Evolutionary conservation across 2,329 filamentous ascomycete genomes (phyloP), one percentile per base, ranked within the genome.

Genomic region (Chaetomium sp.): DNA sequence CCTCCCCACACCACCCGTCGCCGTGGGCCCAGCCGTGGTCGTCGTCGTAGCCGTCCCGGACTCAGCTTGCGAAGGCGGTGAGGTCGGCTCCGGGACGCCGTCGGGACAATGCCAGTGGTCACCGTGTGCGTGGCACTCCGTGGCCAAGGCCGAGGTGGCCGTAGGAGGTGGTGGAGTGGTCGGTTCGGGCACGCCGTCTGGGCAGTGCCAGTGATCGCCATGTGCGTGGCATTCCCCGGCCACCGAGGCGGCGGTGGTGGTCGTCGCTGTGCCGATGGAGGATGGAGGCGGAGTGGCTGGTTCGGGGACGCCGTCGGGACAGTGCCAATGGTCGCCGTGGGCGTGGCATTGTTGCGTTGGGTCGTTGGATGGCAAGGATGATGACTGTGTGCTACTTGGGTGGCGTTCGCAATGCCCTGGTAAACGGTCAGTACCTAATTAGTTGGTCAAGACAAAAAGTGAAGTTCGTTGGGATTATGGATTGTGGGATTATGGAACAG

Each of bases 321-420:
- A 45, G 34, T 53, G 37, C 53, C 53, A 46, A 41, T 42, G 46
- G 46, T 55, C 53, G 11, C 46, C 50, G 35, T 57, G 55, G 4
- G 51, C 50, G 7, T 40, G 46, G 12, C 54, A 56, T 32, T 52
- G 1, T 19, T 27, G 11, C 4, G 42, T 44, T 11, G 42, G 27
- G 42, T 19, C 10, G 42, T 10, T 27, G 8, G 9, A 10, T 4
- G 44, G 44, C 1, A 10, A 27, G 34, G 27, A 36, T 3, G 45
- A 40, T 12, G 45, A 34, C 12, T 49, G 34, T 6, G 46, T 35
- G 12, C 37, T 48, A 36, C 47, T 51, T 4, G 53, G 53, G n/a
- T 51, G 47, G 10, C 47, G 53, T 32, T 55, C 48, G 10, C 53
- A 55, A 32, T 55, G 53, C 53, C 53, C 53, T 55, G 10, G 42